Conservation (phyloP, 768 basidiomycete genomes). For the Rhodosporidiobolus odoratus region DNA sequence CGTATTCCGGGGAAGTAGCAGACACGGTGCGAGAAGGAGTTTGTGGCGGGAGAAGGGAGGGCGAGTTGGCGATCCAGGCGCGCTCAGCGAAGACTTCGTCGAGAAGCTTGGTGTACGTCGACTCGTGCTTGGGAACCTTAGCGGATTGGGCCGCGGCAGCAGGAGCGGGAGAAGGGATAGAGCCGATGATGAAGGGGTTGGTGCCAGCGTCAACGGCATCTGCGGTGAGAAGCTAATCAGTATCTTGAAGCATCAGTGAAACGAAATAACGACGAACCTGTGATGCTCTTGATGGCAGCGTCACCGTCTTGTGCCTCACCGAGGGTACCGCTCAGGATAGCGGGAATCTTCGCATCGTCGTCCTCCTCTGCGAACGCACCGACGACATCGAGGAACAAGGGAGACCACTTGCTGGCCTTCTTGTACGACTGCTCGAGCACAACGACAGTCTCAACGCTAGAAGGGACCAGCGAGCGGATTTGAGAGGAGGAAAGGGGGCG, state of each 20-base stretch:
- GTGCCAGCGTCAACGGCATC: slow-evolving; percentile 40
- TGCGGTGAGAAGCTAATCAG: slow-evolving; percentile 1
- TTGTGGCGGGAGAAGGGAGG: slow-evolving; percentile 55
- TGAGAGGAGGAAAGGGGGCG: slow-evolving; percentile 61
- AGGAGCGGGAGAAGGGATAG: slow-evolving; percentile 54
- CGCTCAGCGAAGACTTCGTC: slow-evolving; percentile 70
- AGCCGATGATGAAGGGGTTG: slow-evolving; percentile 46
- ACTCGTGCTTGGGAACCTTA: slow-evolving; percentile 82
- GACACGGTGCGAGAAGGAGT: slow-evolving; percentile 32
- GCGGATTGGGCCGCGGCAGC: slow-evolving; percentile 42
- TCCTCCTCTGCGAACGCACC: slow-evolving; percentile 63
- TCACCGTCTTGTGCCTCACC: slow-evolving; percentile 50
- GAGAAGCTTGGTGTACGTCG: slow-evolving; percentile 84
- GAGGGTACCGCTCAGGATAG: slow-evolving; percentile 61
- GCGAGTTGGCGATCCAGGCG: slow-evolving; percentile 79
- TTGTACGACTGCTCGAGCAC: slow-evolving; percentile 73
- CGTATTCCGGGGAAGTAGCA: slow-evolving; percentile 90
- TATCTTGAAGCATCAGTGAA: slow-evolving; percentile 13
- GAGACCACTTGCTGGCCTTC: slow-evolving; percentile 80
- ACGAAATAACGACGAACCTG: slow-evolving; percentile 49
- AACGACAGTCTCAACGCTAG: slow-evolving; percentile 61
- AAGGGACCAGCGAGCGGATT: slow-evolving; percentile 59
- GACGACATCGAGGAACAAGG: slow-evolving; percentile 75
- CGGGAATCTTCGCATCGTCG: slow-evolving; percentile 46
- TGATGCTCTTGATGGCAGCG: slow-evolving; percentile 46